Conservation (phyloP, 164 flowering plant genomes). For the Vitis riparia region DNA sequence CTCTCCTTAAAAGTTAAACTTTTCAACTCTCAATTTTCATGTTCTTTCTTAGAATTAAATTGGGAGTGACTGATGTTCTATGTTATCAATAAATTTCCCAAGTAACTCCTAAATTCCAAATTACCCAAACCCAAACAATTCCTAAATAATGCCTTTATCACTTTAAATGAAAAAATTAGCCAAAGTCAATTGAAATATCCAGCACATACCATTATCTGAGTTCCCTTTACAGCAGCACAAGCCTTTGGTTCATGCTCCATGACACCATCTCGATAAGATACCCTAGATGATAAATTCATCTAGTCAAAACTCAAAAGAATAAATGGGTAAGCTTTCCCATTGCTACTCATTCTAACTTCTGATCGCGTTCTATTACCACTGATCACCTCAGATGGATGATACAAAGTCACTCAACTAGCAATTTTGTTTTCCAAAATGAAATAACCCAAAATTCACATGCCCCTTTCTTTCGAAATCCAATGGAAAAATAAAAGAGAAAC, state of each 20-base stretch:
- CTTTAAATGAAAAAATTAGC: not conserved
- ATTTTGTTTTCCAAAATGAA: too few species aligned
- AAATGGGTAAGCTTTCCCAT: not conserved
- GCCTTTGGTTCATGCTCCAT: constrained; percentile 94
- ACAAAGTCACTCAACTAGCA: too few species aligned
- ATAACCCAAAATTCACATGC: too few species aligned
- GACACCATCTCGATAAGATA: constrained; percentile 86
- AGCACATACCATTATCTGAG: constrained; percentile 79
- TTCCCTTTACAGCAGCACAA: constrained; percentile 99
- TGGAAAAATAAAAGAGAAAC: not conserved
- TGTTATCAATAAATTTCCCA: not conserved
- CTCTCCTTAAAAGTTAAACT: too few species aligned
- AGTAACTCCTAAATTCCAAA: constrained; percentile 7
- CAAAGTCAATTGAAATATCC: not conserved
- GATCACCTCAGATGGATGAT: too few species aligned
- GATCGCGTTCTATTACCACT: too few species aligned
- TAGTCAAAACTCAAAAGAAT: not conserved
- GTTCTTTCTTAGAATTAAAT: too few species aligned
- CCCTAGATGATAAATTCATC: constrained; percentile 38
- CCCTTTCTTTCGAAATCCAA: too few species aligned
- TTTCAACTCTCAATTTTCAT: too few species aligned
- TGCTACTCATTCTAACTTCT: too few species aligned
- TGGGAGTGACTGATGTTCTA: too few species aligned
- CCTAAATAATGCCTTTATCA: not conserved
- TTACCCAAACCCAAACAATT: not conserved